Conservation (phyloP, 345 rosid genomes). For the Populus deltoides region DNA sequence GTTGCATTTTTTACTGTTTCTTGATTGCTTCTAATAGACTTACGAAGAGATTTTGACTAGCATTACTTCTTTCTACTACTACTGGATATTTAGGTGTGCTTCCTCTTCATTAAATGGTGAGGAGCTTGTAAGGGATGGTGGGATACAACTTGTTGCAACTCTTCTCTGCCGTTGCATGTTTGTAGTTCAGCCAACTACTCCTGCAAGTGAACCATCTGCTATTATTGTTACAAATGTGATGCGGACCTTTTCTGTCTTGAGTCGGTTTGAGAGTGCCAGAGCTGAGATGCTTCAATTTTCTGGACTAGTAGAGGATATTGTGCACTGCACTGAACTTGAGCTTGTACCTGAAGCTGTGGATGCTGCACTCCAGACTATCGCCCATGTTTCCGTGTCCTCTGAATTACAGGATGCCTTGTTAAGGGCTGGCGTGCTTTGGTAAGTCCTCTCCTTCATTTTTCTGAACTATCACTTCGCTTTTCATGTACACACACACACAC, state of each 20-base stretch:
- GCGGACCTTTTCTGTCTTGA: constrained; percentile 80
- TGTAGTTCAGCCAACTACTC: constrained; percentile 93
- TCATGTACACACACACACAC: no score
- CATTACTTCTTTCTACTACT: constrained; percentile 2
- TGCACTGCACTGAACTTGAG: constrained; percentile 93
- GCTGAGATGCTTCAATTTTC: constrained; percentile 65
- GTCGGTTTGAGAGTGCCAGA: constrained; percentile 92
- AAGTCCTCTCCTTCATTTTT: constrained; percentile 18
- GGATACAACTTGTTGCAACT: constrained; percentile 78
- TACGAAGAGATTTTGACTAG: background rate
- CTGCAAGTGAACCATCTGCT: constrained; percentile 86
- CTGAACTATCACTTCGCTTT: background rate
- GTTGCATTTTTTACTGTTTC: constrained; percentile 6
- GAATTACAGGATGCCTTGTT: constrained; percentile 79
- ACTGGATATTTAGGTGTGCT: constrained; percentile 60
- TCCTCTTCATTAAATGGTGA: constrained; percentile 98
- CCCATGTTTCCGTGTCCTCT: constrained; percentile 74
- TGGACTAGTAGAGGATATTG: constrained; percentile 81
- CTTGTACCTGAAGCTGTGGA: constrained; percentile 88
- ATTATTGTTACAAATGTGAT: constrained; percentile 86
- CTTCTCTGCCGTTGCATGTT: constrained; percentile 95
- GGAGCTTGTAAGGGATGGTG: constrained; percentile 97
- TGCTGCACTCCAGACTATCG: constrained; percentile 86
- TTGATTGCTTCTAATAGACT: constrained; percentile 11
- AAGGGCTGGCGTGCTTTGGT: constrained; percentile 95